phyloP scores from a whole-genome alignment of 2,329 filamentous ascomycete genomes.

The Stromatinia cepivora region DNA sequence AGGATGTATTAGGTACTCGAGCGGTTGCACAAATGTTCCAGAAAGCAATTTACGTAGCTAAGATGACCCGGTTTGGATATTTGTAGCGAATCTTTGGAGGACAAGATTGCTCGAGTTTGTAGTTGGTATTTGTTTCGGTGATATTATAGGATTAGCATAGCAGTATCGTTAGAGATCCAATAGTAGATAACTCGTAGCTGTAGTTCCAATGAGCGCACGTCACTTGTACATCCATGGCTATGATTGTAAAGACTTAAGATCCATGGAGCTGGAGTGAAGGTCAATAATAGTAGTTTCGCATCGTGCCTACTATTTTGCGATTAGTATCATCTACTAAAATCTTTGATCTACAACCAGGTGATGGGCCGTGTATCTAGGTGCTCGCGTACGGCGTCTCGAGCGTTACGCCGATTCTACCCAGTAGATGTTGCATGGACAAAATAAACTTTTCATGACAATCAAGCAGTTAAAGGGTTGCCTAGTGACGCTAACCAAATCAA shows the following conservation, averaged over 20 bases:
- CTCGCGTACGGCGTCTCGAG: neutral
- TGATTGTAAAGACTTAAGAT: neutral
- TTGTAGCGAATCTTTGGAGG: neutral
- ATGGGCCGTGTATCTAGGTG: neutral
- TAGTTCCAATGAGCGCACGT: neutral
- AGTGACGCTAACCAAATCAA: neutral
- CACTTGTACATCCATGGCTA: neutral
- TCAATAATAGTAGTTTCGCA: neutral
- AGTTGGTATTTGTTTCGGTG: neutral
- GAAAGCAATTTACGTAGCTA: neutral
- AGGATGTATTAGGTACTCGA: neutral
- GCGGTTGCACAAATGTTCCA: neutral
- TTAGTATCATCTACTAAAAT: neutral
- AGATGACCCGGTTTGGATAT: neutral
- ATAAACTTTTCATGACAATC: neutral
- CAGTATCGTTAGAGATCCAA: neutral
- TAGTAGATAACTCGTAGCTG: neutral
- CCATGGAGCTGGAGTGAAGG: neutral
- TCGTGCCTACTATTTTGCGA: constrained; percentile 1
- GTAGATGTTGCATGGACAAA: neutral
- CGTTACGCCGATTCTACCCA: constrained; percentile 13
- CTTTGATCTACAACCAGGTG: neutral
- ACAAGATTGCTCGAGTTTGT: neutral
- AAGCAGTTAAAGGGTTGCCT: neutral
- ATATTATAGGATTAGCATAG: neutral